Base-by-base conservation (phyloP, 306 rosid genomes). In the Rosa lucieae region DNA sequence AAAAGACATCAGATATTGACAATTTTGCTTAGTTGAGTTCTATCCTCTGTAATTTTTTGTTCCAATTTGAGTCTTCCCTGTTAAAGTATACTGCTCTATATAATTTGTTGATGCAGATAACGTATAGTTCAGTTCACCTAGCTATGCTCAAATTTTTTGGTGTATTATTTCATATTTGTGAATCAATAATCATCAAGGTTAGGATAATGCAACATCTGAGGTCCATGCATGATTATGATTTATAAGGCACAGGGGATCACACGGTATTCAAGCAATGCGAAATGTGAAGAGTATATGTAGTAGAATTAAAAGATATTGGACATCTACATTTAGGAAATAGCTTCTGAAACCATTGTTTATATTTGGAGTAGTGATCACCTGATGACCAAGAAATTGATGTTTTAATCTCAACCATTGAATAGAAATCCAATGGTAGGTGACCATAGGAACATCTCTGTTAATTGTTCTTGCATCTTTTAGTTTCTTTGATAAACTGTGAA, bases 1-100 rank as follows among this genome's bases (percentile, higher is more conserved):
- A 74, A 91, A 95, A 85, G 93, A 88, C 77, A 83, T 95, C 78
- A 84, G 94, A 88, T 93, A 94, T 69, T 90, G 48, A 91, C 79
- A 74, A 48, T 69, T 53, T 78, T 69, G 46, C 72, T 70, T 69
- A 44, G 72, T 63, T 14, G 37, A 75, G 70, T 65, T 61, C n/a
- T 46, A 5, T 82, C 48, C 70, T 44, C 67, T 70, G 80, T 62
- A 70, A 78, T 21, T 10, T 10, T 58, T 53, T 20, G 68, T 74
- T 42, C 52, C 74, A 18, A 37, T 77, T 68, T 72, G 23, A 61
- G 52, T 65, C 51, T 71, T 40, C 32, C 35, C 10, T 70, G 49
- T 53, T 73, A 4, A 73, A 56, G 65, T 56, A 74, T 40, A 56
- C 39, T 55, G 20, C n/a, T 55, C 39, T 39, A n/a, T 56, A 32